Evolutionary conservation across 495 filamentous ascomycete genomes (phyloP).

Genomic region (Talaromyces thailandensis): DNA sequence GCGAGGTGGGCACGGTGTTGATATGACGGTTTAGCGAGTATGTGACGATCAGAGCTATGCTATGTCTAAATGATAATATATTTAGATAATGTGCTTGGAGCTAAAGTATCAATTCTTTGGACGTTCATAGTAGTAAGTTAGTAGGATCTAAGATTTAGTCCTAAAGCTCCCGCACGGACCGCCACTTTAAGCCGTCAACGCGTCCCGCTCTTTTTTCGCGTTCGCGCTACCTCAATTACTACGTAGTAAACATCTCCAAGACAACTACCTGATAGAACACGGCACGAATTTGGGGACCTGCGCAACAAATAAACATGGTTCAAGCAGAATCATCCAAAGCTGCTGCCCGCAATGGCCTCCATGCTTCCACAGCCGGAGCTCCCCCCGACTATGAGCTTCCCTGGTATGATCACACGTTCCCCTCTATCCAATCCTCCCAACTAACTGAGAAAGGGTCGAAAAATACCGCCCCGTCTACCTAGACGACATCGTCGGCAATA

Average conservation of each 20-base stretch:
- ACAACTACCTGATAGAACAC: neutral
- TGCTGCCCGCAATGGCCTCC: constrained; percentile 58
- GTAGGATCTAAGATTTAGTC: too few relatives aligned
- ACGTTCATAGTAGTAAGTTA: too few relatives aligned
- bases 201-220: neutral
- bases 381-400: constrained; percentile 76
- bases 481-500: constrained; percentile 96
- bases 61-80: neutral
- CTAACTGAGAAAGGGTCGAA: constrained; percentile 65
- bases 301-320: constrained; percentile 21
- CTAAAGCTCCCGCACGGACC: neutral
- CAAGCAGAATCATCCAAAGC: constrained; percentile 71
- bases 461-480: constrained; percentile 94
- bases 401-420: constrained; percentile 53
- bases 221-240: neutral
- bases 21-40: neutral
- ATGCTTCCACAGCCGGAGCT: constrained; percentile 51
- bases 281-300: neutral
- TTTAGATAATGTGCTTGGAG: too few relatives aligned
- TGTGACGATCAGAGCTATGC: neutral
- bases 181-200: neutral
- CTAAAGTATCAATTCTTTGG: too few relatives aligned
- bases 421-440: neutral
- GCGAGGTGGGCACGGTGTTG: neutral
- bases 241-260: neutral